Evolutionary conservation across 257 asterid genomes (phyloP).

Genomic region (Jaltomata sinuosa): DNA sequence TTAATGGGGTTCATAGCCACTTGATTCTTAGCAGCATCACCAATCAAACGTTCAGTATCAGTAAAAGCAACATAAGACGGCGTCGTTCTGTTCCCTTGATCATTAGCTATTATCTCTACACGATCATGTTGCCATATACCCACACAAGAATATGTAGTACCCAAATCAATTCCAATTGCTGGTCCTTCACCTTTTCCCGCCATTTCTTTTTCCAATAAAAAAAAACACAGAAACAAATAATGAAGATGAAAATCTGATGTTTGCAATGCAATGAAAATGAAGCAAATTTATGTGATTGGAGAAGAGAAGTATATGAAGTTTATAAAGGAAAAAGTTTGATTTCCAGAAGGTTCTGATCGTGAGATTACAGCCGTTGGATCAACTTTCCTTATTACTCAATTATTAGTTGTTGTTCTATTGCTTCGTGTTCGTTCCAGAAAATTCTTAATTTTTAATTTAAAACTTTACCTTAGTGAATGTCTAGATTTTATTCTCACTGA

Average conservation of each 20-base stretch:
- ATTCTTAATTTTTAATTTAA: background rate
- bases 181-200: conserved; percentile 20
- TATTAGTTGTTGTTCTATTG: too few relatives aligned
- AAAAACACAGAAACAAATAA: background rate
- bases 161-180: conserved; percentile 23
- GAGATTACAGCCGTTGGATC: background rate
- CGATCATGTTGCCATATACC: conserved; percentile 30
- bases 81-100: conserved; percentile 27
- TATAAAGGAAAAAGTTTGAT: background rate
- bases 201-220: background rate
- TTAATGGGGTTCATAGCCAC: conserved; percentile 23
- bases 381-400: background rate
- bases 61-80: conserved; percentile 27
- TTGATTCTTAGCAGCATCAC: conserved; percentile 30
- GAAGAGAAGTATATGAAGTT: background rate
- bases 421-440: conserved; percentile 9
- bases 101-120: conserved; percentile 24
- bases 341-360: conserved; percentile 10
- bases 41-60: conserved; percentile 19
- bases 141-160: conserved; percentile 24
- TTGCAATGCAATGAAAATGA: too few relatives aligned
- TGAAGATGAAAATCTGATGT: background rate
- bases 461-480: too few relatives aligned
- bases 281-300: background rate
- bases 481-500: background rate